Evolutionary conservation across 2,329 filamentous ascomycete genomes (phyloP), one percentile per base, ranked within the genome.

Genomic region (Endoconidiophora polonica): DNA sequence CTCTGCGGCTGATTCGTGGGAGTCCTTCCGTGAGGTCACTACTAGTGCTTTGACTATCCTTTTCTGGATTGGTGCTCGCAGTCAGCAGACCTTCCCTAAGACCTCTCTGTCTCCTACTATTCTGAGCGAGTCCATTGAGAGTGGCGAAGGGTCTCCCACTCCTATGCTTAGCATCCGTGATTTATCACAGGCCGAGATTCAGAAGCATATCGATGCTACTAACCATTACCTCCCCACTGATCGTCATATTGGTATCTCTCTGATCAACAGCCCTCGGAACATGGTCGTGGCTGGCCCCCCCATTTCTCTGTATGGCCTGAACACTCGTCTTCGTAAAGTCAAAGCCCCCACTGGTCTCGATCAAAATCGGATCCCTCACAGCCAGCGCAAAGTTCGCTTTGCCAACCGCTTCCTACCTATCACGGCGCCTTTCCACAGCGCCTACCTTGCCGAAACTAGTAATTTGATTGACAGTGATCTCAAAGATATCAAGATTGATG

Each of bases 111-210:
- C 88, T 3, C 93, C 91, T 0, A 84, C 79, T 42, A 86, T 90
- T 61, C 74, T 98, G 49, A 86, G 90, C 62, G 91, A 98, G 66
- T 95, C 91, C 1, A 75, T 86, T 57, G 90, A 95, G 62, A 81
- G 91, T 63, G 90, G 91, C 48, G 91, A 98, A 68, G 93, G 93
- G n/a, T 76, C 75, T 4, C 91, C 93, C 1, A 96, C 91, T 1
- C 93, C 91, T 40, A 98, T 98, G 91, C 70, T 98, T 57, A 96
- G 91, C 60, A 94, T 98, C 57, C 86, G 91, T 46, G 91, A 98
- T 61, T 77, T 98, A 24, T 83, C 90, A 0, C 78, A 83, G 59
- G 76, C 81, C 41, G 84, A 93, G 57, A 86, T 98, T 10, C 88
- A 98, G 66, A 87, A 90, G 65, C 90, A 96, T 67, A 94, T 98